Evolutionary conservation across 73 alveolate genomes (phyloP), one percentile per base, ranked within the genome.

Genomic region (Tetrahymena thermophila): DNA sequence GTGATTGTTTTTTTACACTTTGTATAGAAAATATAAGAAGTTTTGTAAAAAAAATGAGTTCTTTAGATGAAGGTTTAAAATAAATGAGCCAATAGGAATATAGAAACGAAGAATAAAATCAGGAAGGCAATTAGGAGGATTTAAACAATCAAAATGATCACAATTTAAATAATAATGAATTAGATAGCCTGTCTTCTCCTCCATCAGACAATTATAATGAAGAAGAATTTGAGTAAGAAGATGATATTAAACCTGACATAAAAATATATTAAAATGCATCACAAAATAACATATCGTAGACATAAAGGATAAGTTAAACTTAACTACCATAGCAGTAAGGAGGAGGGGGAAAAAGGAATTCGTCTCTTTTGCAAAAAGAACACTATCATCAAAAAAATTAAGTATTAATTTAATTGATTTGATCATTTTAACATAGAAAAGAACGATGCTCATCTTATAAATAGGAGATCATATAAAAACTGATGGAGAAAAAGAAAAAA

Each of bases 381-480:
- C 89, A 71, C 37, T 71, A 71, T 21, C 89, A 71, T n/a, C 89
- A 71, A 17, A 71, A 71, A n/a, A 71, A 71, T 71, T 71, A 71
- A n/a, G 89, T 71, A 71, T 10, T 25, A 0, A 25, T n/a, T 71
- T 71, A 9, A 19, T 28, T 56, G 34, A 56, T 28, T 71, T 28
- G 37, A 71, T 71, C 14, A 56, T 56, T 56, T 55, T 23, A 21
- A 71, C 37, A 71, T 71, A 71, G 89, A 71, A 71, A 71, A 71
- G 89, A 19, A 71, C 15, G 83, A 50, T 19, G 83, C 83, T 21
- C 0, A 19, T 10, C 17, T 71, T 71, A 71, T 85, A 42, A 25
- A 43, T 84, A 95, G 97, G 97, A 95, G 31, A 85, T 85, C 0
- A 95, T 95, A 19, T 83, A 93, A 89, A 85, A 95, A 35, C 93